These are phyloP conservation scores for Hypomyces perniciosus DNA, from an alignment of 2,329 filamentous ascomycete genomes.

Conservation along the genomic window DNA sequence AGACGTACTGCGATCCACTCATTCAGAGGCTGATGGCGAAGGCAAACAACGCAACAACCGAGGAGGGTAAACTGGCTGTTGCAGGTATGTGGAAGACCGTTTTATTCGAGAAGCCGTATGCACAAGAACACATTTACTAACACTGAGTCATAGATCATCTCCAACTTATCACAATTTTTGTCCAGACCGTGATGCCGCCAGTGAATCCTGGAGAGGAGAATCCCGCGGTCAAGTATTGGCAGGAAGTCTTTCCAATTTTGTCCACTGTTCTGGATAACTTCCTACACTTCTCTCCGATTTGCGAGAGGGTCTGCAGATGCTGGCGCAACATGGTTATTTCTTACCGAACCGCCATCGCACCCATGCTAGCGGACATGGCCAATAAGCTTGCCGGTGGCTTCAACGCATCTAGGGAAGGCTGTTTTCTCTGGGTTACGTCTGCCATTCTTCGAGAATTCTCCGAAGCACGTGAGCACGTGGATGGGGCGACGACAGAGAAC, in stretches of 20 bases:
- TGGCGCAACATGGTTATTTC: constrained; percentile 97
- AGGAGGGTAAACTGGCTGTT: constrained; percentile 77
- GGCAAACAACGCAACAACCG: constrained; percentile 77
- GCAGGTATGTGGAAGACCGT: constrained; percentile 53
- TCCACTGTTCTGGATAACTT: constrained; percentile 85
- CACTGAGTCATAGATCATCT: constrained; percentile 62
- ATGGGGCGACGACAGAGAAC: constrained; percentile 71
- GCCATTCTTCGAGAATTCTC: constrained; percentile 94
- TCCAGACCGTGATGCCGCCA: constrained; percentile 70
- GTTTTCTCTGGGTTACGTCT: constrained; percentile 97
- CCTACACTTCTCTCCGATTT: constrained; percentile 76
- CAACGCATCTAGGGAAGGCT: constrained; percentile 78
- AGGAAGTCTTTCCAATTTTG: constrained; percentile 85
- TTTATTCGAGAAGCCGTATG: neutral
- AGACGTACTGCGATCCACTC: constrained; percentile 88
- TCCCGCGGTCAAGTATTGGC: constrained; percentile 92
- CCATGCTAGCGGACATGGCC: constrained; percentile 77
- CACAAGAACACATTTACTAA: constrained; percentile 13
- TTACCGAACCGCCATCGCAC: constrained; percentile 82
- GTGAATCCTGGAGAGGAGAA: constrained; percentile 68
- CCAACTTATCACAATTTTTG: constrained; percentile 85
- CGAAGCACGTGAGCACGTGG: constrained; percentile 79
- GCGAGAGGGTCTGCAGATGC: constrained; percentile 88
- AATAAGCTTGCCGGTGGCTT: constrained; percentile 86
- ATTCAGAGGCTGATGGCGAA: constrained; percentile 79